phyloP scores from a whole-genome alignment of 2,329 filamentous ascomycete genomes.

The Myriosclerotinia curreyana region DNA sequence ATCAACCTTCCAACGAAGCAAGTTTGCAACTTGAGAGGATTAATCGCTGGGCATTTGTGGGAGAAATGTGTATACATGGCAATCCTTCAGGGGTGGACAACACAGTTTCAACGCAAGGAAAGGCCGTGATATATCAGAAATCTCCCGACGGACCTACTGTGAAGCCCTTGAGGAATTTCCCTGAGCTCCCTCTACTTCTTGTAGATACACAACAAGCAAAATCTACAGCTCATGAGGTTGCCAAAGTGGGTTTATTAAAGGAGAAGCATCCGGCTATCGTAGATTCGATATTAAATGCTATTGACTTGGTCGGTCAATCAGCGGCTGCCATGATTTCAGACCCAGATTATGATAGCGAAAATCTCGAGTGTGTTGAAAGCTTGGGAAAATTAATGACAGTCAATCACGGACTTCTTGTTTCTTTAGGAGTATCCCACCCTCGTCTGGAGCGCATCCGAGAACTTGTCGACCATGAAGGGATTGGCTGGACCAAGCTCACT shows the following conservation, averaged over 20 bases:
- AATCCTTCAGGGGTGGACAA: slow-evolving; percentile 97
- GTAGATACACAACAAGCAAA: slow-evolving; percentile 87
- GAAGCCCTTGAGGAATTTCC: slow-evolving; percentile 77
- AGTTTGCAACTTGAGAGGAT: slow-evolving; percentile 88
- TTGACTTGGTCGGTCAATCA: slow-evolving; percentile 66
- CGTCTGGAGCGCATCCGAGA: slow-evolving; percentile 88
- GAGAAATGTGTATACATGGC: slow-evolving; percentile 95
- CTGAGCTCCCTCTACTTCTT: slow-evolving; percentile 83
- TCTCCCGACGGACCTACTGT: slow-evolving; percentile 71
- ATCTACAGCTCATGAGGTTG: slow-evolving; percentile 81
- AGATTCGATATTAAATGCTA: slow-evolving; percentile 76
- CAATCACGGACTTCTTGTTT: slow-evolving; percentile 89
- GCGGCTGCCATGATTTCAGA: slow-evolving; percentile 54
- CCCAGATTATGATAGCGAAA: slow-evolving; percentile 65
- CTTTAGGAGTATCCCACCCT: slow-evolving; percentile 90
- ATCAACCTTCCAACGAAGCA: slow-evolving; percentile 86
- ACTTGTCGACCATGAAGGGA: slow-evolving; percentile 80
- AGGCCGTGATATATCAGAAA: slow-evolving; percentile 87
- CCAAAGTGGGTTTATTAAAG: slow-evolving; percentile 74
- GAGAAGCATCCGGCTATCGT: slow-evolving; percentile 72
- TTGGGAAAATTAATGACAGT: slow-evolving; percentile 87
- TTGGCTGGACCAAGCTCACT: slow-evolving; percentile 97
- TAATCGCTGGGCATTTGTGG: slow-evolving; percentile 96
- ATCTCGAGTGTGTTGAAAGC: slow-evolving; percentile 62
- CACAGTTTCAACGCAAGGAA: slow-evolving; percentile 89